Base-by-base conservation (phyloP, 306 rosid species). In the Geum urbanum region DNA sequence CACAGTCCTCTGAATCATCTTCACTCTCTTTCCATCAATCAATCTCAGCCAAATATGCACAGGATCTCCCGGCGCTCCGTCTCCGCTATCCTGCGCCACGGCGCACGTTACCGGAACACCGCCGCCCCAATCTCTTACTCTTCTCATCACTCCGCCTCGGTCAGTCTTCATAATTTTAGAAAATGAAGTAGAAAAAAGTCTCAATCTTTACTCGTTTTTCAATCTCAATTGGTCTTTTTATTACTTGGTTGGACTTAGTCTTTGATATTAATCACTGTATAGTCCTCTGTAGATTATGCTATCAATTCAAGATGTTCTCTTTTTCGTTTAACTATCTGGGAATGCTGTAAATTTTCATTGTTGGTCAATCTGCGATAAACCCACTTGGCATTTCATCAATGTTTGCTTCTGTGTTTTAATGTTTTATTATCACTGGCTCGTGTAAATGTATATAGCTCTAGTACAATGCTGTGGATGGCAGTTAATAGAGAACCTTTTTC, bases 1-100 rank as follows among this genome's bases (percentile, higher is more conserved):
- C 90, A 83, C 76, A 87, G 90, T 80, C 96, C 97, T 0, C 75
- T 18, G 5, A 0, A 18, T 9, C 76, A n/a, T 18, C 53, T 12
- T 41, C 13, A 24, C 44, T 32, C 6, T 48, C 22, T 18, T 37
- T 43, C 40, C 45, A 47, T 61, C 15, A 1, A 32, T 52, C 44
- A 32, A 72, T 16, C 62, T 48, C 66, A 62, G 13, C 32, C 75
- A 78, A 32, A 24, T 1, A 92, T 92, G 98, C 88, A 92, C 74
- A 78, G 87, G 59, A 88, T 90, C 56, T 63, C 91, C 15, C 70
- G 86, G 37, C 96, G 96, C 71, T 86, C 97, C 18, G 77, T 84
- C 81, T 77, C 88, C 39, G 44, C 88, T 57, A 9, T 82, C 14
- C 81, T 89, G 32, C 91, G 94, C 66, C 53, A 79, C 68, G 88